Evolutionary conservation across 2,329 filamentous ascomycete genomes (phyloP), one percentile per base, ranked within the genome.

Genomic region (Stemphylium beticola): DNA sequence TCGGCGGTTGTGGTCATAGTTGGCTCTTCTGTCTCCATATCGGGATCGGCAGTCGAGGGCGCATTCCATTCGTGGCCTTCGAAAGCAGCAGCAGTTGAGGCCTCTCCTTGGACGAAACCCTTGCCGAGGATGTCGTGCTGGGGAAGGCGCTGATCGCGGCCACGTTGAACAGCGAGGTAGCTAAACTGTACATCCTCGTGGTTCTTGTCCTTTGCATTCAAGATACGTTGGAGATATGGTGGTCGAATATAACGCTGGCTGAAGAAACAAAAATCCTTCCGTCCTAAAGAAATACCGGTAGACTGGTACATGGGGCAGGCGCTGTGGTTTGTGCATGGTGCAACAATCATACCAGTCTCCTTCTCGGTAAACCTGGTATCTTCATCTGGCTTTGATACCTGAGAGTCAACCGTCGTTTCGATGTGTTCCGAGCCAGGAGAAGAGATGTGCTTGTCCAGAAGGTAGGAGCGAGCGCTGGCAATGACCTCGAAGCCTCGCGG

Each of bases 201-300:
- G 72, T 96, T 97, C 60, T 85, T 85, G 64, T 87, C 84, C 58
- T 77, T 81, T 20, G 84, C 86, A 15, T 86, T 85, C 17, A 96
- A 79, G 41, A 98, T 83, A 41, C 84, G 84, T 71, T 96, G 92
- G 50, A 97, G 82, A 74, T 93, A 97, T 0, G 81, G 79, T 0
- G 95, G 95, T 0, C 93, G 87, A 45, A 92, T 89, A 72, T 91
- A 98, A 41, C 95, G 87, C 77, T 99, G 95, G 58, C 82, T 84
- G 75, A 99, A 98, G 74, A 89, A 90, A 75, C 95, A 99, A 71
- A 89, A 95, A 70, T 98, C 93, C 66, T 92, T 93, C 50, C 93
- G 86, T 5, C 92, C 91, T 24, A 79, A 79, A 49, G 85, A 86
- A 49, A 88, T 81, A 0, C 92, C 92, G 0, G 88, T 83, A 0